Evolutionary conservation across 1,284 basidiomycete genomes (phyloP), one percentile per base, ranked within the genome.

Genomic region (Fomitiporia mediterranea): DNA sequence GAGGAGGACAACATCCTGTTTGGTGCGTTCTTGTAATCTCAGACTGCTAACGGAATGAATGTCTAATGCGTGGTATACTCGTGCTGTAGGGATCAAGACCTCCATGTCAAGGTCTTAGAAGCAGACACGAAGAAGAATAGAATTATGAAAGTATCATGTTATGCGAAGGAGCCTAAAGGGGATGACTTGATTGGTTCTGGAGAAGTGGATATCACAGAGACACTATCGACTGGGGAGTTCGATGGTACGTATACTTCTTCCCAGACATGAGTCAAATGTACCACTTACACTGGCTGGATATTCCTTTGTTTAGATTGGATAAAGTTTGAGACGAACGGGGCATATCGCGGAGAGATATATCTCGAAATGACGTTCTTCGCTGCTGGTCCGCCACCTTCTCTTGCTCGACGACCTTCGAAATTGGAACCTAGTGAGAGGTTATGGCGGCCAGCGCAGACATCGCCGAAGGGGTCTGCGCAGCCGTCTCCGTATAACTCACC

Each of bases 331-430:
- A 70, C 77, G 8, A 58, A 64, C 40, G 80, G 79, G 2, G 74
- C 75, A 8, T 69, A 76, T 39, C 77, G 85, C 38, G 86, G 86
- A 5, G 83, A 89, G 32, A 58, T 89, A n/a, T 89, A 86, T 65
- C 75, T 89, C 30, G 86, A 89, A 65, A 88, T 89, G 82, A 89
- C 86, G 0, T 90, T 79, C 69, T 89, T 79, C 65, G 74, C 86
- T 3, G 79, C 83, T 52, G 74, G 75, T 2, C 81, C 83, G 4
- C 74, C 78, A 2, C 79, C 80, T 7, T n/a, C n/a, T n/a, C 64
- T 76, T 38, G 69, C 66, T 6, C 76, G 74, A 32, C 71, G 79
- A 21, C 67, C 74, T 23, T 74, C 79, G 23, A 81, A 78, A 60
- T 66, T 81, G 30, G 64, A 59, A 3, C 74, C 75, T 4, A 61